Evolutionary conservation across 2,329 filamentous ascomycete genomes (phyloP), one percentile per base, ranked within the genome.

Genomic region (Sarocladium brachiariae): DNA sequence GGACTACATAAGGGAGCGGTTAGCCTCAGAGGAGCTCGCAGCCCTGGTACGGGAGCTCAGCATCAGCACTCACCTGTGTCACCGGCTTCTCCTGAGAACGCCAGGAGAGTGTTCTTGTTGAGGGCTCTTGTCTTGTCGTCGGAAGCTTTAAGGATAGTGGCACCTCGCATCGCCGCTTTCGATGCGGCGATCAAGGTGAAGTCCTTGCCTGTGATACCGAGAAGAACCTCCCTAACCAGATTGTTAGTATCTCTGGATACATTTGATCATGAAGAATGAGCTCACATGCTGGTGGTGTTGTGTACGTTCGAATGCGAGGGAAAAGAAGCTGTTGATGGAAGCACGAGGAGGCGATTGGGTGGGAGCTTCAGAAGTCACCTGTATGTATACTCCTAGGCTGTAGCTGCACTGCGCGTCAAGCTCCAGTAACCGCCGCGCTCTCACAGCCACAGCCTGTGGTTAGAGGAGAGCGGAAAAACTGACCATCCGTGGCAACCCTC

Each of bases 181-280:
- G 91, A 97, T 63, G 93, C 89, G 63, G 90, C 93, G 69, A 99
- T 84, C 79, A 99, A 84, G 75, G 91, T 95, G 71, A 96, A 99
- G 81, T 99, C 95, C 78, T 96, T 96, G 76, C 93, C 95, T 54
- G 92, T 96, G 70, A 99, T 96, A 65, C 93, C 93, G 61, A 99
- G 81, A 67, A 99, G 81, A 69, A 97, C 89, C 83, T 99, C 93
- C 93, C 91, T 97, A 54, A 24, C 47, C 45, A 30, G 18, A 37
- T 27, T 4, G 16, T 47, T 16, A 47, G 43, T 47, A 47, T 25
- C 34, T 49, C 38, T 24, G 24, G 23, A 18, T 14, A 14, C 14
- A 37, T n/a, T 4, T 16, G 23, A 19, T 21, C n/a, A 4, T 27
- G 8, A 4, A 14, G 31, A 23, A 33, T 30, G 13, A 6, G 45